Evolutionary conservation across 2,329 filamentous ascomycete species (phyloP).

Genomic region (Neocucurbitaria cava): DNA sequence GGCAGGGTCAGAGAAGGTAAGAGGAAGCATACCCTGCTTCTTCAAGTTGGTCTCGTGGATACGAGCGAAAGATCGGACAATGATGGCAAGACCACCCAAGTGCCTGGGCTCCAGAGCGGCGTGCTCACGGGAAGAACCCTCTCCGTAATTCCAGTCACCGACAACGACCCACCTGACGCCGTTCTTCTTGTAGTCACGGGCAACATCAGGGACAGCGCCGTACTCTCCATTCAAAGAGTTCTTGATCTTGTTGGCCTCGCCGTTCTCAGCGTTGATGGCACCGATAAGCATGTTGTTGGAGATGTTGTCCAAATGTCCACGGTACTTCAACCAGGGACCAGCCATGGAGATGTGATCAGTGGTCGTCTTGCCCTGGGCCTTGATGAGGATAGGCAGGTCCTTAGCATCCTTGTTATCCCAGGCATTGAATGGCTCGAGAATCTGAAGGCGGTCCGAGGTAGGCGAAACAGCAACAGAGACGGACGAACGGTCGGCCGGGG

Average conservation of each 20-base stretch:
- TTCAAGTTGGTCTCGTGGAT: conserved; percentile 99
- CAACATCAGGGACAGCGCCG: conserved; percentile 89
- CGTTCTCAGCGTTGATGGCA: conserved; percentile 94
- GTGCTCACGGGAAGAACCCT: conserved; percentile 97
- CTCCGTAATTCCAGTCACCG: conserved; percentile 99
- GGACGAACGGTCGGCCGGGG: conserved; percentile 76
- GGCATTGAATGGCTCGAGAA: conserved; percentile 81
- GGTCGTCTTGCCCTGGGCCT: conserved; percentile 94
- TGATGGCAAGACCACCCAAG: conserved; percentile 95
- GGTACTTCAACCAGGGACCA: conserved; percentile 97
- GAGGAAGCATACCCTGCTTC: conserved; percentile 99
- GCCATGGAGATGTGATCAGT: conserved; percentile 98
- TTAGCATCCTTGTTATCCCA: conserved; percentile 93
- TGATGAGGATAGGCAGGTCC: conserved; percentile 91
- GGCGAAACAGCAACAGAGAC: conserved; percentile 86
- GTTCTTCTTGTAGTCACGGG: conserved; percentile 98
- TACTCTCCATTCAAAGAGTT: conserved; percentile 85
- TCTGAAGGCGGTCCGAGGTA: conserved; percentile 89
- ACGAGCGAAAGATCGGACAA: conserved; percentile 94
- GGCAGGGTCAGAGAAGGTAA: conserved; percentile 91
- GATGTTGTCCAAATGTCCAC: conserved; percentile 98
- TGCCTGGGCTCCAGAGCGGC: conserved; percentile 97
- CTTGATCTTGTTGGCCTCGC: conserved; percentile 96
- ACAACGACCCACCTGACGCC: conserved; percentile 96
- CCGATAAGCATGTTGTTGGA: conserved; percentile 99